phyloP scores from a whole-genome alignment of 2,329 filamentous ascomycete genomes.

The Fusarium scirpi region DNA sequence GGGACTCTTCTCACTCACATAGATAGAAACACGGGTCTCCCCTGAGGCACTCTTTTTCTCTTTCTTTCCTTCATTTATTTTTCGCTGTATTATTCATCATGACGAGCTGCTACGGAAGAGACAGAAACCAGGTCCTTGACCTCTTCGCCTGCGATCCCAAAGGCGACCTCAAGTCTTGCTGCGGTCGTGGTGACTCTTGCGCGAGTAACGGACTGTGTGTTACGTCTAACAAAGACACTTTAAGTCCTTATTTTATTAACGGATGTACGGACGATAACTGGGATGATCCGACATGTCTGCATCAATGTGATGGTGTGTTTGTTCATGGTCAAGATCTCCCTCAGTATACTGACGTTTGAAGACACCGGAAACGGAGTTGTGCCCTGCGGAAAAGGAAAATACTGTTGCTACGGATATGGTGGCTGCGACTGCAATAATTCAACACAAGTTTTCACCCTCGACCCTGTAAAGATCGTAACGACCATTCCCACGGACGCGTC shows the following conservation, averaged over 20 bases:
- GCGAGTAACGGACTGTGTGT: not conserved
- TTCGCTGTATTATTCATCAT: not conserved
- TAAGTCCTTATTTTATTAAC: not conserved
- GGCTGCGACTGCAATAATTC: not conserved
- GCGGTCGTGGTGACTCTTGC: not conserved
- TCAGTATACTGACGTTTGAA: not conserved
- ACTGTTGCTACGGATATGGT: not conserved
- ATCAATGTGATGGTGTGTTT: not conserved
- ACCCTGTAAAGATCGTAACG: not conserved
- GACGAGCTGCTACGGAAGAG: not conserved
- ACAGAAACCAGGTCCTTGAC: not conserved
- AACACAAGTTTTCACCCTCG: conserved; percentile 1
- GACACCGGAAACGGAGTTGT: not conserved
- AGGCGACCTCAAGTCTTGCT: not conserved
- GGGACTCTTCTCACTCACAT: not conserved
- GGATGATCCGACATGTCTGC: not conserved
- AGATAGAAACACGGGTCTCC: not conserved
- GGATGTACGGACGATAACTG: not conserved
- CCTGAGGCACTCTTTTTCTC: not conserved
- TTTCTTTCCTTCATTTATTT: not conserved
- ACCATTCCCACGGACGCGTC: not conserved
- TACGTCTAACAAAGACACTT: not conserved
- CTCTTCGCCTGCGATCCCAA: not conserved
- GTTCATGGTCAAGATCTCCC: not conserved
- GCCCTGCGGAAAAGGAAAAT: not conserved